phyloP scores from a whole-genome alignment of 2,329 filamentous ascomycete genomes.

The Chaetomiaceae sp. region DNA sequence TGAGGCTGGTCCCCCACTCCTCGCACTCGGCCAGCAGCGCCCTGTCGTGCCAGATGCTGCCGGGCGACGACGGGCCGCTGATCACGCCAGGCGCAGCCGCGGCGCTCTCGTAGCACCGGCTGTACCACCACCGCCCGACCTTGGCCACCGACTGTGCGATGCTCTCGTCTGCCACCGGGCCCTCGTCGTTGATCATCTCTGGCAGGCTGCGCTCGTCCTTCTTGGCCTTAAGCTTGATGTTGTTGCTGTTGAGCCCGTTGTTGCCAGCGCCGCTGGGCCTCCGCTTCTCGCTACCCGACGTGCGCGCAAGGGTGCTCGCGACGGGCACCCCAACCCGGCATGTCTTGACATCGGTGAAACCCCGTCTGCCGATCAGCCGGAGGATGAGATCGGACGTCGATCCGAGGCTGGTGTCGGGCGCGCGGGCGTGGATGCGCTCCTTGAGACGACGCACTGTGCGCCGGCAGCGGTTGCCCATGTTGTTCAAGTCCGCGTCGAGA shows the following conservation, averaged over 20 bases:
- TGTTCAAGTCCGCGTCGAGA: conserved; percentile 73
- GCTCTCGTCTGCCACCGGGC: conserved; percentile 67
- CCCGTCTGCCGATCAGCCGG: conserved; percentile 59
- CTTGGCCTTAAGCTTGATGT: conserved; percentile 20
- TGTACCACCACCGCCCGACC: conserved; percentile 96
- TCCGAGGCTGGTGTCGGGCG: conserved; percentile 54
- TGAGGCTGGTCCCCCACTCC: conserved; percentile 77
- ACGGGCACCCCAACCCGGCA: conserved; percentile 75
- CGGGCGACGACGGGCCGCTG: conserved; percentile 35
- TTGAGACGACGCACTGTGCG: conserved; percentile 65
- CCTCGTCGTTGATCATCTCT: conserved; percentile 66
- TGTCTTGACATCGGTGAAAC: conserved; percentile 66
- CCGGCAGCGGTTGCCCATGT: conserved; percentile 69
- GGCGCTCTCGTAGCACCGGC: conserved; percentile 76
- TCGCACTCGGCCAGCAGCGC: conserved; percentile 77
- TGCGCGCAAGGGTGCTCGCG: conserved; percentile 43
- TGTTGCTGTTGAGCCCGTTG: background rate
- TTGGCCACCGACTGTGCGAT: conserved; percentile 90
- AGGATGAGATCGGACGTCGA: conserved; percentile 57
- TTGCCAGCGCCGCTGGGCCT: conserved; percentile 6
- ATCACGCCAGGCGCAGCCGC: conserved; percentile 42
- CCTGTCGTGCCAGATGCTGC: conserved; percentile 73
- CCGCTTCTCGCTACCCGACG: conserved; percentile 21
- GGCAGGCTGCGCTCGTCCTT: conserved; percentile 53
- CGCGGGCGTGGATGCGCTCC: conserved; percentile 57